Conservation (phyloP, 2,329 filamentous ascomycete genomes). For the Cladosporium sp. region DNA sequence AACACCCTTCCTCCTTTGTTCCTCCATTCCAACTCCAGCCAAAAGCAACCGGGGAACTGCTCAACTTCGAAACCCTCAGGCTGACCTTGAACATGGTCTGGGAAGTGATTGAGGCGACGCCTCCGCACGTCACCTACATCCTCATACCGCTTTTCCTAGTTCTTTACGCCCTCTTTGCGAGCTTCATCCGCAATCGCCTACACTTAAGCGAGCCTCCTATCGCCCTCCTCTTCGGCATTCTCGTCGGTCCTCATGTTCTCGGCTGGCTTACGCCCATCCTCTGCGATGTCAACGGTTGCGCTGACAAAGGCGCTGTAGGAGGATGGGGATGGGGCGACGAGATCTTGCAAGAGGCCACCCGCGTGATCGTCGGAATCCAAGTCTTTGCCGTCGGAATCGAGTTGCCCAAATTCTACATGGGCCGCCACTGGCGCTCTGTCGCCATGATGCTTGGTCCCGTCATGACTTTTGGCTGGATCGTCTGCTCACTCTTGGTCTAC, state of each 20-base stretch:
- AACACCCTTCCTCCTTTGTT: not conserved
- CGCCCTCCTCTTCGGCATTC: conserved; percentile 48
- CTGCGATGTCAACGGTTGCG: conserved; percentile 36
- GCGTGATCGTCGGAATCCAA: conserved; percentile 50
- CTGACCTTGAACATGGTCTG: conserved; percentile 31
- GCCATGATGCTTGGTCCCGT: conserved; percentile 53
- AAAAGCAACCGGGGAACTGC: not conserved
- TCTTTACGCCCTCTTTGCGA: conserved; percentile 47
- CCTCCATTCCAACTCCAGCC: not conserved
- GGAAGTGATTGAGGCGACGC: conserved; percentile 49
- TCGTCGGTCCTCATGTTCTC: conserved; percentile 45
- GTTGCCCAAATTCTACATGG: conserved; percentile 48
- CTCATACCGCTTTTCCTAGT: conserved; percentile 48
- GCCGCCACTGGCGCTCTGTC: conserved; percentile 53
- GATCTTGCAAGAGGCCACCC: conserved; percentile 43
- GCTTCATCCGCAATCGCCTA: conserved; percentile 48
- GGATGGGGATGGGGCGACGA: conserved; percentile 47
- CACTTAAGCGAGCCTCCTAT: conserved; percentile 52
- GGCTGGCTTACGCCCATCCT: conserved; percentile 43
- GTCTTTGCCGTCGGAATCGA: conserved; percentile 41
- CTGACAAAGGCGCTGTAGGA: conserved; percentile 22
- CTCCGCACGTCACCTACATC: conserved; percentile 48
- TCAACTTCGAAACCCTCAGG: not conserved
- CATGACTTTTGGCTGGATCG: conserved; percentile 52
- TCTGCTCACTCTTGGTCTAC: conserved; percentile 49